Conservation (phyloP, 441 rosid genomes). For the Jatropha podagrica region DNA sequence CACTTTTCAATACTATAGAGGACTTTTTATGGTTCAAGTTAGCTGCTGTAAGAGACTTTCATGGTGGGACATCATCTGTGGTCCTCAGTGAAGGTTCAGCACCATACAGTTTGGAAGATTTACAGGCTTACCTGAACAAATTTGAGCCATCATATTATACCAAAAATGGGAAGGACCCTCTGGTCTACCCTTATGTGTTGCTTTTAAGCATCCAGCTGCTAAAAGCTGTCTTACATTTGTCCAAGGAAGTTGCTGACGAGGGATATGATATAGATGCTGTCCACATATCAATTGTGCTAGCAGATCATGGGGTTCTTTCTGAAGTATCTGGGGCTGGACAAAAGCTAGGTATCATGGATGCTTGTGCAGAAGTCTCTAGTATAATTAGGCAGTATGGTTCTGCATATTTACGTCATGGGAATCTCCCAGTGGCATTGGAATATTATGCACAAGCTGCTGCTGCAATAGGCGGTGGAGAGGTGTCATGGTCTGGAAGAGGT, state of each 20-base stretch:
- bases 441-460: conserved; percentile 98
- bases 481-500: conserved; percentile 84
- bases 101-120: conserved; percentile 85
- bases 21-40: conserved; percentile 94
- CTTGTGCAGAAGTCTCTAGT: conserved; percentile 84
- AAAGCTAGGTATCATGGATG: conserved; percentile 82
- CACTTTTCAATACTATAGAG: conserved; percentile 86
- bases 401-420: conserved; percentile 64
- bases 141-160: conserved; percentile 94
- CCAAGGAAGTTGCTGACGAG: conserved; percentile 76
- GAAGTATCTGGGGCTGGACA: conserved; percentile 65
- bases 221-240: conserved; percentile 71
- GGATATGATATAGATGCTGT: conserved; percentile 77
- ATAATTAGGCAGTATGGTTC: conserved; percentile 90
- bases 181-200: conserved; percentile 86
- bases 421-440: conserved; percentile 75
- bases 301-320: conserved; percentile 74
- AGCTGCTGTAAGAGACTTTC: conserved; percentile 62
- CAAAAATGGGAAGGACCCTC: conserved; percentile 90
- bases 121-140: conserved; percentile 90
- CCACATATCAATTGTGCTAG: conserved; percentile 75
- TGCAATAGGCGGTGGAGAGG: conserved; percentile 86
- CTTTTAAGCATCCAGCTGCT: conserved; percentile 85
- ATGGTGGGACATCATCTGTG: conserved; percentile 59
- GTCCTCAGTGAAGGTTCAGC: conserved; percentile 62